These are phyloP conservation scores for Haematococcus lacustris DNA, from an alignment of 139 green algal genomes.

Conservation along the genomic window DNA sequence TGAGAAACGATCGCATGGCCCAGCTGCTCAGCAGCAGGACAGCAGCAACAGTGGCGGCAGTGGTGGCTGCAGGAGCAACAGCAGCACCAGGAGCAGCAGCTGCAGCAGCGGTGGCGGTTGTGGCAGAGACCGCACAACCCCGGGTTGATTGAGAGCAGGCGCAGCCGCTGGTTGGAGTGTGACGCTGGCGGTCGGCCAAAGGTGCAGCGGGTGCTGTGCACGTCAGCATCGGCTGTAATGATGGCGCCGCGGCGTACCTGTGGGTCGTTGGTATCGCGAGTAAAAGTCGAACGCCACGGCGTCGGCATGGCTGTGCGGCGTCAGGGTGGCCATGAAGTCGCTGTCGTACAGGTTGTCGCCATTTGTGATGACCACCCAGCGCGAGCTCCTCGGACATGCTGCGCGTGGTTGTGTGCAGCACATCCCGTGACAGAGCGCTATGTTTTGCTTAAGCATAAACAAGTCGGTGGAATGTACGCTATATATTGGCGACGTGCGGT, in stretches of 20 bases:
- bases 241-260: conserved; percentile 22
- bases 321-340: conserved; percentile 42
- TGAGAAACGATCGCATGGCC: conserved; percentile 64
- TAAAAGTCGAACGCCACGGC: conserved; percentile 76
- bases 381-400: conserved; percentile 56
- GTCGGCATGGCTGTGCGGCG: conserved; percentile 27
- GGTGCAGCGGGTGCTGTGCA: neutral
- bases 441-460: no score
- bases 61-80: neutral
- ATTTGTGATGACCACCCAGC: conserved; percentile 77
- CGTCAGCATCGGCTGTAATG: neutral
- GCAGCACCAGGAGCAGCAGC: neutral
- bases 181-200: neutral
- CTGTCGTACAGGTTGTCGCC: conserved; percentile 75
- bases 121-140: no score
- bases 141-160: neutral
- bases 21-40: conserved; percentile 11
- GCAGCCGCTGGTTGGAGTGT: neutral
- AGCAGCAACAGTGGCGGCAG: neutral
- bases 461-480: no score
- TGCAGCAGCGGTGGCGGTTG: no score
- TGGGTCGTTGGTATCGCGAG: conserved; percentile 66
- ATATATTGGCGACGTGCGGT: no score
- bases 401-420: conserved; percentile 1
- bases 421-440: no score